phyloP scores from a whole-genome alignment of 75 land plant species.

The Adiantum capillusveneris region DNA sequence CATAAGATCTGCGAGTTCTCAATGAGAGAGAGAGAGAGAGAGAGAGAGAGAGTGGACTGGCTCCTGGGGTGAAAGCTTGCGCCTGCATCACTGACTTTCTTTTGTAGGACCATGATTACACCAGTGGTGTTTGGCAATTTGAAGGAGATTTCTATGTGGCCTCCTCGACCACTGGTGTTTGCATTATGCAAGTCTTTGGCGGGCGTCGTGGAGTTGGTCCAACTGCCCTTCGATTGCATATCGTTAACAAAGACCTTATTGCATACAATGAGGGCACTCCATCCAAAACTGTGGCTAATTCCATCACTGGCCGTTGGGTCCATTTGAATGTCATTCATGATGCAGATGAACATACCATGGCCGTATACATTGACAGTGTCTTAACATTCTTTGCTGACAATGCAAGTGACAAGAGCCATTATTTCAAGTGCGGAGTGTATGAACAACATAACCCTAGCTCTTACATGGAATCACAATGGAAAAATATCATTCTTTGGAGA shows the following conservation, averaged over 20 bases:
- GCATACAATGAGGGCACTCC: conserved; percentile 2
- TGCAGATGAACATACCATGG: conserved; percentile 5
- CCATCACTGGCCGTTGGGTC: conserved; percentile 26
- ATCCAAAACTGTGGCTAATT: background rate
- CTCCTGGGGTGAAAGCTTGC: background rate
- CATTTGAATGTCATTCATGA: conserved; percentile 34
- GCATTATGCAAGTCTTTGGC: conserved; percentile 30
- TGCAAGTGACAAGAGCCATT: conserved; percentile 1
- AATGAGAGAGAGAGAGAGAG: background rate
- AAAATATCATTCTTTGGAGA: background rate
- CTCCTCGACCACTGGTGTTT: conserved; percentile 20
- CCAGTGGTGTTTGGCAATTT: conserved; percentile 50
- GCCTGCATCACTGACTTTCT: too few relatives aligned
- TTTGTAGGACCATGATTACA: conserved; percentile 36
- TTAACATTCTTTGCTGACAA: background rate
- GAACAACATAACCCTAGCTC: background rate
- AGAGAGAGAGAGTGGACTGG: background rate
- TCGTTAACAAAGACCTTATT: conserved; percentile 11
- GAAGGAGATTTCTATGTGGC: conserved; percentile 47
- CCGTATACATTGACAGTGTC: conserved; percentile 19
- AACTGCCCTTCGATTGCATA: conserved; percentile 23
- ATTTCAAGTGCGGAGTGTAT: conserved; percentile 28
- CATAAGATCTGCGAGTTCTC: background rate
- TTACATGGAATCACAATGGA: conserved; percentile 8
- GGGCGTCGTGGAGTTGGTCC: conserved; percentile 8